These are phyloP conservation scores for Adansonia digitata DNA, from an alignment of 345 rosid genomes.

Conservation along the genomic window DNA sequence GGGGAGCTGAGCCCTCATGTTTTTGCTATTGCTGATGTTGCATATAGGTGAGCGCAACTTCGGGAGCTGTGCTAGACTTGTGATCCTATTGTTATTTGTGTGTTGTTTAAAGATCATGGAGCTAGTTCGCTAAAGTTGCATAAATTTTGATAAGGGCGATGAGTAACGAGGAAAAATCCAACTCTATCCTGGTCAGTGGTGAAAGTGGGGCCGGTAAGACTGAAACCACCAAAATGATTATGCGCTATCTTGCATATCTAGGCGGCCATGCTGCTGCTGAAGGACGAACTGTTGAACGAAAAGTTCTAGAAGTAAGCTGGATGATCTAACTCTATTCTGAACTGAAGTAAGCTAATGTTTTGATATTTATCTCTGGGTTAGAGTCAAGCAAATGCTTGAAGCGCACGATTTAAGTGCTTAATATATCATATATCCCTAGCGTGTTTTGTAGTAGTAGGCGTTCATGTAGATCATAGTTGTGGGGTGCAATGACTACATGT, in stretches of 20 bases:
- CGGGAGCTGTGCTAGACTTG: too few species aligned
- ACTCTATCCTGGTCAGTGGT: constrained; percentile 86
- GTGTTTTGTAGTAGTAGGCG: not conserved
- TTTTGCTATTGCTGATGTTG: constrained; percentile 75
- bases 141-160: constrained; percentile 51
- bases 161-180: constrained; percentile 71
- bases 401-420: not conserved
- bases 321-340: constrained; percentile 20
- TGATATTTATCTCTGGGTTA: constrained; percentile 12
- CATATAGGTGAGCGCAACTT: too few species aligned
- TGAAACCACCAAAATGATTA: constrained; percentile 90
- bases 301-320: constrained; percentile 23
- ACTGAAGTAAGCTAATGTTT: constrained; percentile 20
- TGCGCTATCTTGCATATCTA: constrained; percentile 83
- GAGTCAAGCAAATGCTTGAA: constrained; percentile 10
- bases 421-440: not conserved
- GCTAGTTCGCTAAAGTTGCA: constrained; percentile 14
- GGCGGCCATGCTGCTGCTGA: constrained; percentile 67
- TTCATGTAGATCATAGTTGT: not conserved
- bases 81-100: not conserved
- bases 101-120: constrained; percentile 12
- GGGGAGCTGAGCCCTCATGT: constrained; percentile 74
- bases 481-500: not conserved
- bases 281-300: constrained; percentile 58
- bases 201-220: constrained; percentile 99